phyloP scores from a whole-genome alignment of 345 rosid species.

The Sonneratia caseolaris region DNA sequence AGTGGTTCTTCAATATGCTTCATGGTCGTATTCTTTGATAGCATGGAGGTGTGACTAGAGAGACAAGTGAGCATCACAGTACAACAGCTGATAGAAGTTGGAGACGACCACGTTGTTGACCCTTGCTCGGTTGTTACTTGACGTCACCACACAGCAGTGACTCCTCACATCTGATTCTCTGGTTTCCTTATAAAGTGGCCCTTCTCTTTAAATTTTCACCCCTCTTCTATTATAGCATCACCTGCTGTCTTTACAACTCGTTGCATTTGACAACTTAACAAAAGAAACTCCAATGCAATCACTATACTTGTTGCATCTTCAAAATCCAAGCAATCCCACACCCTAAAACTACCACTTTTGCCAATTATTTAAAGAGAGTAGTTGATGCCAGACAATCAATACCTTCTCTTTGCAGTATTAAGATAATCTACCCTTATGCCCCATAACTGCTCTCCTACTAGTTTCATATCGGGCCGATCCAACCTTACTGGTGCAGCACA shows the following conservation, averaged over 20 bases:
- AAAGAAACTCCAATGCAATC: background rate
- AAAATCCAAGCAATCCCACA: background rate
- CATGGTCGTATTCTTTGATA: background rate
- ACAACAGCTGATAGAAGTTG: background rate
- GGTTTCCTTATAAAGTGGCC: background rate
- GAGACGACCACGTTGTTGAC: background rate
- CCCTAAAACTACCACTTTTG: background rate
- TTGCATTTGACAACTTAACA: too few relatives aligned
- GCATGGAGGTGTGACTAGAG: background rate
- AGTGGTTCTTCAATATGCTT: background rate
- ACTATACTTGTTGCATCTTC: too few relatives aligned
- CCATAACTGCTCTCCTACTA: conserved; percentile 81
- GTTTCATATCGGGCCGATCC: conserved; percentile 78
- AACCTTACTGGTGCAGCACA: conserved; percentile 77
- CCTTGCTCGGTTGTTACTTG: background rate
- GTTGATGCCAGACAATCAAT: background rate
- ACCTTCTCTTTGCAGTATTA: conserved; percentile 24
- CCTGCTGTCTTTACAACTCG: too few relatives aligned
- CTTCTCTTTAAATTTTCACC: too few relatives aligned
- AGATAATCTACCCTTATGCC: conserved; percentile 66
- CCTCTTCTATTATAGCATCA: too few relatives aligned
- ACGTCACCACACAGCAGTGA: background rate
- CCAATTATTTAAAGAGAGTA: background rate
- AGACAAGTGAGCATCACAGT: too few relatives aligned
- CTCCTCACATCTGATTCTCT: background rate